A percentile compares a stretch with the other conserved stretches of the same genome.
These are phyloP conservation scores for Cavenderia fasciculata DNA, from an alignment of 78 protist genomes.

Conservation along the genomic window DNA sequence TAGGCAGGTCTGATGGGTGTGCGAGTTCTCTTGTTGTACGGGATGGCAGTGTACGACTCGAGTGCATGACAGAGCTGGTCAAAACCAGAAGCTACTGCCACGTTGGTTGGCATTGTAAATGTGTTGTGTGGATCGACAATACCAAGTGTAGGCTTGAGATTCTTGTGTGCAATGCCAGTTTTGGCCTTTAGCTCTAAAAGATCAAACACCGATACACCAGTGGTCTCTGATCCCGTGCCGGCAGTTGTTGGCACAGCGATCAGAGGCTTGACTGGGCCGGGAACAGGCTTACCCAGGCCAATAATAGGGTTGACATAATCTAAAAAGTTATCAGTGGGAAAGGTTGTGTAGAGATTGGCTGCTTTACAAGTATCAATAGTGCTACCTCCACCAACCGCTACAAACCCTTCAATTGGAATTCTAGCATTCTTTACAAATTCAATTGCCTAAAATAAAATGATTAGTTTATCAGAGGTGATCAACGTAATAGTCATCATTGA, in stretches of 20 bases:
- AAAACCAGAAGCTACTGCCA: slow-evolving; percentile 72
- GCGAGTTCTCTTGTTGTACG: slow-evolving; percentile 50
- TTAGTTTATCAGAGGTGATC: not conserved
- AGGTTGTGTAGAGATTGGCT: slow-evolving; percentile 82
- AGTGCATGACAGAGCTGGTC: slow-evolving; percentile 85
- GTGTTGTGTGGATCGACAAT: slow-evolving; percentile 76
- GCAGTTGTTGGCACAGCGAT: slow-evolving; percentile 86
- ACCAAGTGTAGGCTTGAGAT: slow-evolving; percentile 76
- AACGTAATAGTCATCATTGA: not conserved
- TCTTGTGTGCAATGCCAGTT: slow-evolving; percentile 83
- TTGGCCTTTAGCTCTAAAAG: slow-evolving; percentile 27
- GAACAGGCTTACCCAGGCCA: slow-evolving; percentile 74
- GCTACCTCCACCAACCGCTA: slow-evolving; percentile 87
- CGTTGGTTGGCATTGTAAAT: slow-evolving; percentile 45
- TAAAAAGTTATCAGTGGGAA: slow-evolving; percentile 53
- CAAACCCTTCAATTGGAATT: slow-evolving; percentile 52
- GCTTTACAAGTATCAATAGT: slow-evolving; percentile 84
- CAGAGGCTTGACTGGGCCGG: slow-evolving; percentile 77
- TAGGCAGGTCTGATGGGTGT: slow-evolving; percentile 75
- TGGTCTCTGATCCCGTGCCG: slow-evolving; percentile 84
- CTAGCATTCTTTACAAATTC: not conserved
- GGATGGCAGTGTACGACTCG: slow-evolving; percentile 82
- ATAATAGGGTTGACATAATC: slow-evolving; percentile 84
- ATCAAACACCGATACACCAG: slow-evolving; percentile 85
- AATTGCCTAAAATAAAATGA: not conserved